These are phyloP conservation scores for Alternaria longipes DNA, from an alignment of 2,329 filamentous ascomycete genomes.

Conservation along the genomic window DNA sequence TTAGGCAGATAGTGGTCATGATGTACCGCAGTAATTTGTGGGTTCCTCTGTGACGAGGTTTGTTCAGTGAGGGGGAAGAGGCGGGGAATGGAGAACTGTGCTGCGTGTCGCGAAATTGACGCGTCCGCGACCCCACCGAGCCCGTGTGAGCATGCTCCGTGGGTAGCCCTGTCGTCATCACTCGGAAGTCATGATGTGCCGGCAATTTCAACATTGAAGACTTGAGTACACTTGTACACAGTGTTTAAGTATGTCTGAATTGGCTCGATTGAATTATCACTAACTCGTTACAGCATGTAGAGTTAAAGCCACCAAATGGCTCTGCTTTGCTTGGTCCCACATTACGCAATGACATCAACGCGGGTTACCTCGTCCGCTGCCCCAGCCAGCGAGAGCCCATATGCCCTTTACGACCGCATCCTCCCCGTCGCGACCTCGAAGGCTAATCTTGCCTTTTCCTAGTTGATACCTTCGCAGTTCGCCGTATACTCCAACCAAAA, in stretches of 20 bases:
- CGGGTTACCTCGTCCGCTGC: background rate
- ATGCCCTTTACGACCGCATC: slow-evolving; percentile 55
- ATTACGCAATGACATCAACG: background rate
- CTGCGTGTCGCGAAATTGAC: background rate
- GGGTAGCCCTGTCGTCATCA: background rate
- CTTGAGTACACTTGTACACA: background rate
- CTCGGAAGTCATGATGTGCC: background rate
- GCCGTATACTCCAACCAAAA: slow-evolving; percentile 35
- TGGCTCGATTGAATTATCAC: background rate
- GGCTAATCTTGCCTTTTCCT: slow-evolving; percentile 33
- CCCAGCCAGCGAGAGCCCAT: slow-evolving; percentile 54
- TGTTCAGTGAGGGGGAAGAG: background rate
- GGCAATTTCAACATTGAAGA: background rate
- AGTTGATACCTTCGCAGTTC: slow-evolving; percentile 39
- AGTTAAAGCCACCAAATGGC: background rate
- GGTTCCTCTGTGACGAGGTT: background rate
- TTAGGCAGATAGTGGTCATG: background rate
- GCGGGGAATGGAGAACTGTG: background rate
- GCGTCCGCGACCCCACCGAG: background rate
- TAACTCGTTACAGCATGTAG: background rate
- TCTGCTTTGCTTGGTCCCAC: background rate
- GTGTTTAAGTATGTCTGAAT: background rate
- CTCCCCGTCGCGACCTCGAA: slow-evolving; percentile 39
- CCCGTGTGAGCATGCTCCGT: background rate
- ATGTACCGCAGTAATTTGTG: background rate